Base-by-base conservation (phyloP, 305 asterid species). In the Rubia peregrina region DNA sequence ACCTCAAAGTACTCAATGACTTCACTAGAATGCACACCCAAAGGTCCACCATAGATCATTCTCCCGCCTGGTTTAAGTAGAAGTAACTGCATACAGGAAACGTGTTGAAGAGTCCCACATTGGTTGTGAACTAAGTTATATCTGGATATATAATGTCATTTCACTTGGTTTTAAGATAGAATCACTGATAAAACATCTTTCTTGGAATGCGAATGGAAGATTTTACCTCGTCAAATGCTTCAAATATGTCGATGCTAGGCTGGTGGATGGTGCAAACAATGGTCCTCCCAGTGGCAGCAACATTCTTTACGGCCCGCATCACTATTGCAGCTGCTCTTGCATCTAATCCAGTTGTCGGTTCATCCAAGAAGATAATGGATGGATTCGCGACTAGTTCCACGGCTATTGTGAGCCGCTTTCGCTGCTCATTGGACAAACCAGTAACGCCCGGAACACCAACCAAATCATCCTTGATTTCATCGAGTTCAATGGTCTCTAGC, bases 191-290 rank as follows among this genome's bases (percentile, higher is more conserved):
- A 3, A 33, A 33, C 38, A 2, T 33, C 38, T 0, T 33, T 33
- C 38, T 33, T 33, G 38, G 3, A 33, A 33, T 33, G 38, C 38
- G 11, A 42, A 9, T 42, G 9, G 46, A 9, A 42, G 11, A 6
- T 9, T 11, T 73, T 79, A 90, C 95, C 93, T 88, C 97, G 40
- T 90, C 95, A 77, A 90, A 88, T 57, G 94, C 82, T 83, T 88
- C 95, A 81, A 90, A 90, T 70, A 90, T 87, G 78, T 87, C 89
- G 8, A 88, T 87, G 40, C 96, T 88, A 62, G 95, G 96, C 71
- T 90, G 96, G 70, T 90, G 96, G 80, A 90, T 90, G 53, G 95
- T 88, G 83, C 95, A 90, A 72, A 90, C 93, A 65, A 88, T 86
- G 49, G 96, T 90, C 80, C 95, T 85, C 61, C 95, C 95, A 40